phyloP scores from a whole-genome alignment of 129 eudicot genomes.

The Centrapalus pauciflorus region DNA sequence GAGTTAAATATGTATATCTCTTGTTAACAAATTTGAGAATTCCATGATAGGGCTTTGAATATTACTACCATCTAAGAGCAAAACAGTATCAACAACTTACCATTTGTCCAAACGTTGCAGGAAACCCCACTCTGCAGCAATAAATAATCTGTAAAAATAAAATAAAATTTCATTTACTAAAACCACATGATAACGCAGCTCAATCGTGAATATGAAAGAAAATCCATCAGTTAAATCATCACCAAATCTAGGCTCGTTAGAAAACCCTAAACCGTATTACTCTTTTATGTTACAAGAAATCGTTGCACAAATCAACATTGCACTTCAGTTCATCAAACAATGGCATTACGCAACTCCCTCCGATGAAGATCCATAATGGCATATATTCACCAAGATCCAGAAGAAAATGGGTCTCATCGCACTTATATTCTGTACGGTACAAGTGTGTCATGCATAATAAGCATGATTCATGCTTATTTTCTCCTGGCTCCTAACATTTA shows the following conservation, averaged over 20 bases:
- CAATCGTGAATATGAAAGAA: background rate
- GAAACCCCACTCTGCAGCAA: conserved; percentile 17
- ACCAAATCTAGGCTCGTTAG: background rate
- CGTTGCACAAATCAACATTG: background rate
- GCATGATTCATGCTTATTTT: background rate
- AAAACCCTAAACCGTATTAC: too few relatives aligned
- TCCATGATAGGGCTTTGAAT: background rate
- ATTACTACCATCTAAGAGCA: background rate
- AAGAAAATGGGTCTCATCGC: background rate
- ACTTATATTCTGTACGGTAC: background rate
- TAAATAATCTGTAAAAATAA: background rate
- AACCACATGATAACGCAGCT: background rate
- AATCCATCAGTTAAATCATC: background rate
- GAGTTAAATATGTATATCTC: background rate
- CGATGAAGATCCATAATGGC: background rate
- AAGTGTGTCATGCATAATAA: background rate
- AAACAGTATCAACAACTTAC: conserved; percentile 8
- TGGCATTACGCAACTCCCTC: background rate
- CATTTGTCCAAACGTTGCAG: conserved; percentile 15
- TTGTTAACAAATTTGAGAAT: background rate
- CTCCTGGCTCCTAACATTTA: background rate
- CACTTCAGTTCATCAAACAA: background rate
- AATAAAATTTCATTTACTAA: background rate
- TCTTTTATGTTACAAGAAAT: too few relatives aligned
- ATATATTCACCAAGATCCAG: background rate